Evolutionary conservation across 805 yeast species (phyloP), one percentile per base, ranked within the genome.

Genomic region (Metschnikowia matae): DNA sequence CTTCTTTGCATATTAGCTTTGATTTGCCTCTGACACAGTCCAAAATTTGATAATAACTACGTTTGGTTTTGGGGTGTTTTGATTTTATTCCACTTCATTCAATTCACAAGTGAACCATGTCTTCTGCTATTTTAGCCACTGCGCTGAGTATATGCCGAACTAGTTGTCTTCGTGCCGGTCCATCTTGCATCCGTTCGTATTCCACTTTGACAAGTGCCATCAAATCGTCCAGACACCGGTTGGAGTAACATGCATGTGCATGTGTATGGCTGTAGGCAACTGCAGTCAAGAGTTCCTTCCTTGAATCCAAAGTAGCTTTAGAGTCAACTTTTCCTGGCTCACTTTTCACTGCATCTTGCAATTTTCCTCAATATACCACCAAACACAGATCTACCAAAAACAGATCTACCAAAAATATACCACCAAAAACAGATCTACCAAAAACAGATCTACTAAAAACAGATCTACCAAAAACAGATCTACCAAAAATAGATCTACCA

Each of bases 171-270:
- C 43, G 45, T 2, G 52, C 29, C 2, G 59, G 60, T 7, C 58
- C 46, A 14, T 55, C 59, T 15, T 51, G 52, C 21, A 46, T 39
- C 8, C 51, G 50, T 14, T 60, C 64, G 11, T 48, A 44, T 23
- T 51, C 48, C 1, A 63, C 55, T 58, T 81, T 81, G 14, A 83
- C 73, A 2, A 85, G 69, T 1, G 79, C 76, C 36, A 85, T 68
- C 48, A 89, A 64, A 57, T 89, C 96, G 59, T 89, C 96, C 3
- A 85, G 77, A 49, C 81, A 78, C 7, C 80, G 70, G 47, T 80
- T 85, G 43, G 83, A 75, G 64, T 84, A 87, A 57, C 91, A 87
- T 0, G 90, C 80, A 48, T 78, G 75, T 0, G 94, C 81, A 63
- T 87, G 89, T 6, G 82, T 68, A 29, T 52, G 55, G 34, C 46